Conservation (phyloP, 352 stramenopile genomes). For the Aphanomyces cochlioides region DNA sequence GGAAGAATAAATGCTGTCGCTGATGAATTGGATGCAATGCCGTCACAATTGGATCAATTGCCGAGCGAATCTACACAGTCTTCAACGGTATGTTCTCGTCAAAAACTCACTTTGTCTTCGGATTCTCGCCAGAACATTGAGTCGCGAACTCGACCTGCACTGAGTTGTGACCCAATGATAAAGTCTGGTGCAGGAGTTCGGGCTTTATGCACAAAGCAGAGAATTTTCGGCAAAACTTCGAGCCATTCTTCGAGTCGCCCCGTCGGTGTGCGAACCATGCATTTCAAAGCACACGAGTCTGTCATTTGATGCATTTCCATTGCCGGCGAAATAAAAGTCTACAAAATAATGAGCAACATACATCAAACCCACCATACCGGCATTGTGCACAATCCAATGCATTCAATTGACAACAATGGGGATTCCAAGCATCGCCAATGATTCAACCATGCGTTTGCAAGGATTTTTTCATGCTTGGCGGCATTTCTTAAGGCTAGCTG, state of each 20-base stretch:
- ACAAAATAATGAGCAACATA: neutral
- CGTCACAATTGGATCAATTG: neutral
- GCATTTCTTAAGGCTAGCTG: neutral
- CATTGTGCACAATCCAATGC: constrained; percentile 49
- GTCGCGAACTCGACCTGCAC: constrained; percentile 23
- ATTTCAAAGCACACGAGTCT: constrained; percentile 38
- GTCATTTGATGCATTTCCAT: constrained; percentile 57
- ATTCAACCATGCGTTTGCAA: constrained; percentile 1
- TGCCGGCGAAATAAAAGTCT: constrained; percentile 56
- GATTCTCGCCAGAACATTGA: neutral
- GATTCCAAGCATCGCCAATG: neutral
- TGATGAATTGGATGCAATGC: constrained; percentile 11
- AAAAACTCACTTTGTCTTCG: neutral
- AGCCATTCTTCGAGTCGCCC: constrained; percentile 45
- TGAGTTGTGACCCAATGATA: constrained; percentile 32
- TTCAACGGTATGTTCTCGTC: neutral
- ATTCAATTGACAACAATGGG: constrained; percentile 29
- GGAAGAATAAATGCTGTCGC: constrained; percentile 88
- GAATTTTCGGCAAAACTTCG: constrained; percentile 51
- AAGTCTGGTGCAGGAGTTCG: constrained; percentile 43
- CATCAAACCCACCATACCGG: constrained; percentile 32
- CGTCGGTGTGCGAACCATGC: constrained; percentile 47
- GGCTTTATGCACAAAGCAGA: constrained; percentile 74
- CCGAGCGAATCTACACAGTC: neutral
- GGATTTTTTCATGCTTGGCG: neutral